A percentile compares a stretch with the other conserved stretches of the same genome.
Evolutionary conservation across 495 filamentous ascomycete genomes (phyloP).

Genomic region (Penicillium maclennaniae): DNA sequence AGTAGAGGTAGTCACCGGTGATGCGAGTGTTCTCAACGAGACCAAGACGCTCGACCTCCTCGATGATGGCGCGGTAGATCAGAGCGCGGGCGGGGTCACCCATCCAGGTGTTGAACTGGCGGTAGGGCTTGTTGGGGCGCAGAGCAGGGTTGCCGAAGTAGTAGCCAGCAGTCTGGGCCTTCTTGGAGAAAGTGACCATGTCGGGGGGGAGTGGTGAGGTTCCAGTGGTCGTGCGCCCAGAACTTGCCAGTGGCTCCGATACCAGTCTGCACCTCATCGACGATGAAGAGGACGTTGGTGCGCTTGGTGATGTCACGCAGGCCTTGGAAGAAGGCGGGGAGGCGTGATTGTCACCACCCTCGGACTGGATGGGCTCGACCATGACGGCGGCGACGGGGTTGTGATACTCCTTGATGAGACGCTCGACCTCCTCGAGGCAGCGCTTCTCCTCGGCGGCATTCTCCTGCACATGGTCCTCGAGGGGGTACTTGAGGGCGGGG

Average conservation of each 20-base stretch:
- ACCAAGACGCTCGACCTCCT: constrained; percentile 77
- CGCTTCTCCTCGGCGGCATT: constrained; percentile 81
- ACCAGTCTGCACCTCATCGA: constrained; percentile 98
- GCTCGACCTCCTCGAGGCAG: constrained; percentile 85
- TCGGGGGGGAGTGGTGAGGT: constrained; percentile 81
- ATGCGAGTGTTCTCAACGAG: constrained; percentile 77
- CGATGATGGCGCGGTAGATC: constrained; percentile 87
- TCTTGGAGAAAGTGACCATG: constrained; percentile 99
- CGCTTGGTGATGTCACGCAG: constrained; percentile 83
- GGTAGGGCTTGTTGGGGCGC: constrained; percentile 97
- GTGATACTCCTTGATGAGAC: constrained; percentile 77
- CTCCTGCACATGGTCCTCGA: constrained; percentile 76
- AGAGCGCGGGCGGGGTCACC: constrained; percentile 89
- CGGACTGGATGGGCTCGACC: constrained; percentile 95
- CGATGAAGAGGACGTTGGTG: constrained; percentile 86
- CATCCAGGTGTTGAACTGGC: constrained; percentile 99
- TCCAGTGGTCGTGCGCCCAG: constrained; percentile 99
- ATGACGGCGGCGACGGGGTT: constrained; percentile 85
- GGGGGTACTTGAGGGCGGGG: constrained; percentile 84
- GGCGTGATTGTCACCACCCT: constrained; percentile 98
- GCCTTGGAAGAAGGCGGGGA: constrained; percentile 85
- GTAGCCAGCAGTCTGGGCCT: constrained; percentile 97
- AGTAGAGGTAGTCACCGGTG: constrained; percentile 81
- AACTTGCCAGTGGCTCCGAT: constrained; percentile 91
- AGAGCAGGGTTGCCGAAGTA: constrained; percentile 86